Evolutionary conservation across 139 green algal genomes (phyloP), one percentile per base, ranked within the genome.

Genomic region (Chlamydomonas sp.): DNA sequence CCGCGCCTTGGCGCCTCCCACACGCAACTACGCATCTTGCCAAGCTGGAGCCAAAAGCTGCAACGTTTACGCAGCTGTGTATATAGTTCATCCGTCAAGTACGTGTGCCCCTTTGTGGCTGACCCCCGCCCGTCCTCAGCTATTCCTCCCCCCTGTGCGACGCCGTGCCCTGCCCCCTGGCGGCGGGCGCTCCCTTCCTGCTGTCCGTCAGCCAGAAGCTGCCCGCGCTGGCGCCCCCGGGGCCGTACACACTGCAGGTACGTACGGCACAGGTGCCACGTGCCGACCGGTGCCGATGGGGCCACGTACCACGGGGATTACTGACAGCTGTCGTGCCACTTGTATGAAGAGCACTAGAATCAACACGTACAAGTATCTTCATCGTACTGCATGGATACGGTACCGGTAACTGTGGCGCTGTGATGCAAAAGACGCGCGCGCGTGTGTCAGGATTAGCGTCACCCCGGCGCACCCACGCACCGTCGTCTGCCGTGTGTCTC

Each of bases 191-290:
- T 2, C 60, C 14, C 12, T 80, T 87, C 62, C 4, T 10, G 83
- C 73, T 87, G 62, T 63, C 31, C 15, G 83, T 87, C 62, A 63
- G 18, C 63, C 72, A 79, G 68, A 87, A 87, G 83, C 83, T 87
- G 73, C 83, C 83, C 2, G 62, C 14, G 49, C 83, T 87, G 71
- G 83, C 71, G 83, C 83, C 83, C 14, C 83, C 83, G 31, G 83
- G 83, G 62, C 57, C 83, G 0, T 87, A 87, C 71, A 57, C 20
- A n/a, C 3, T n/a, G 16, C 6, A 17, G 12, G 7, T 15, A 72
- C 7, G 8, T 49, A 49, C 31, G 31, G 31, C 31, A 49, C 31
- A 72, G 67, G 3, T 72, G 3, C 8, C 20, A 15, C 67, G 67
- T 20, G 20, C 7, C 8, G 31, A 49, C 68, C 68, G 5, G 8